A percentile compares a stretch with the other conserved stretches of the same genome.
phyloP scores from a whole-genome alignment of 257 asterid species.

The Solanum habrochaites region DNA sequence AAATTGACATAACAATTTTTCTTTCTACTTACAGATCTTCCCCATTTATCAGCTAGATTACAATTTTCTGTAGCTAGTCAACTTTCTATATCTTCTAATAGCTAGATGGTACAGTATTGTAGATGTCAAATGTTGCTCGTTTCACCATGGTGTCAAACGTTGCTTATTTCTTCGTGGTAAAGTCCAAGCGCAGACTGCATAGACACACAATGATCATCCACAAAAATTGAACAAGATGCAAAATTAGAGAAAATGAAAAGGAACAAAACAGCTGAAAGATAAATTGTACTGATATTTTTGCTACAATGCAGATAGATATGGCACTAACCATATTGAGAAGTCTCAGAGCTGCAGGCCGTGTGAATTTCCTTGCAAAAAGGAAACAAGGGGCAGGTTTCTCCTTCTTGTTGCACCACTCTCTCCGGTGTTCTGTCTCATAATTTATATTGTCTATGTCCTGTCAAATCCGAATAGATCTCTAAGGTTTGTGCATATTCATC shows the following conservation, averaged over 20 bases:
- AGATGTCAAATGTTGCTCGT: constrained; percentile 9
- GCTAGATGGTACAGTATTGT: background rate
- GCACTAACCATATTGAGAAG: constrained; percentile 69
- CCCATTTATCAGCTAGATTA: background rate
- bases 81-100: background rate
- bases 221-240: background rate
- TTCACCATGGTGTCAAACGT: constrained; percentile 5
- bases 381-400: constrained; percentile 87
- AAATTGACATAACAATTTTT: background rate
- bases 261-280: background rate
- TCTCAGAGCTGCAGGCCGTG: constrained; percentile 81
- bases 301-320: background rate
- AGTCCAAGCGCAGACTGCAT: constrained; percentile 69
- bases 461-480: background rate
- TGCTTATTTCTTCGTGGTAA: constrained; percentile 14
- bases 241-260: background rate
- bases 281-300: background rate
- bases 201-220: background rate
- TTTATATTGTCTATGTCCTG: constrained; percentile 77
- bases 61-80: background rate
- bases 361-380: constrained; percentile 87
- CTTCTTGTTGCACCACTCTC: constrained; percentile 96
- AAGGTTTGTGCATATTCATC: background rate
- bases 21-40: background rate
- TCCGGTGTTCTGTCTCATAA: constrained; percentile 83